Evolutionary conservation across 2,329 filamentous ascomycete species (phyloP), one percentile per base, ranked within the genome.

Genomic region (Hirsutella rhossiliensis): DNA sequence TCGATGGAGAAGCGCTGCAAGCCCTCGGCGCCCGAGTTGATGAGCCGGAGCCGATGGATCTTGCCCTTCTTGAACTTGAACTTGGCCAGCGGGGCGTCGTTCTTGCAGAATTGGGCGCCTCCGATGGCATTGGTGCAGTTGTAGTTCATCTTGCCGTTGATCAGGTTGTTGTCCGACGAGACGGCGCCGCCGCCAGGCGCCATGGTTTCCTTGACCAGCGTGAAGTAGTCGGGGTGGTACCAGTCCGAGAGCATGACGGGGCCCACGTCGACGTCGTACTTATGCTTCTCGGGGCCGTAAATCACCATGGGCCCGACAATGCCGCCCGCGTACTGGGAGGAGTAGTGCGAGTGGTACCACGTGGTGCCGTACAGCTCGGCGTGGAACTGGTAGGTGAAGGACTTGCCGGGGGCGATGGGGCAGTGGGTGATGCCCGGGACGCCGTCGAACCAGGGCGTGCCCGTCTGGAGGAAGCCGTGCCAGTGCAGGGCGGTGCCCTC

Each of bases 251-350:
- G 43, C 51, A 67, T 57, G 18, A 76, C 47, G 0, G 70, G 67
- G 1, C 81, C 81, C 2, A 84, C 53, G 48, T 86, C 82, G 27
- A 77, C 59, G 46, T 86, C 81, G 49, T 82, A 82, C 28, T 71
- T 62, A 18, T 58, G 62, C 28, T 68, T 64, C 0, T 46, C 48
- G 1, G 62, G 62, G 3, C 80, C 80, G 45, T 82, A 65, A 47
- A 84, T 66, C 2, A 83, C 64, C 3, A 85, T 71, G 1, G 75
- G 72, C 0, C 82, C 82, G 11, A 72, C 55, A 0, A 83, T 58
- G 23, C 82, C 82, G 34, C 77, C 75, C 5, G 71, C 64, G 51
- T 78, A 75, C 52, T 80, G 76, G 0, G 70, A 65, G 11, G 72
- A 75, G 53, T 75, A 79, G 54, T 80, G 76, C 29, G 73, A 73